Base-by-base conservation (phyloP, 1,284 basidiomycete genomes). In the Boletellus deceptivus region DNA sequence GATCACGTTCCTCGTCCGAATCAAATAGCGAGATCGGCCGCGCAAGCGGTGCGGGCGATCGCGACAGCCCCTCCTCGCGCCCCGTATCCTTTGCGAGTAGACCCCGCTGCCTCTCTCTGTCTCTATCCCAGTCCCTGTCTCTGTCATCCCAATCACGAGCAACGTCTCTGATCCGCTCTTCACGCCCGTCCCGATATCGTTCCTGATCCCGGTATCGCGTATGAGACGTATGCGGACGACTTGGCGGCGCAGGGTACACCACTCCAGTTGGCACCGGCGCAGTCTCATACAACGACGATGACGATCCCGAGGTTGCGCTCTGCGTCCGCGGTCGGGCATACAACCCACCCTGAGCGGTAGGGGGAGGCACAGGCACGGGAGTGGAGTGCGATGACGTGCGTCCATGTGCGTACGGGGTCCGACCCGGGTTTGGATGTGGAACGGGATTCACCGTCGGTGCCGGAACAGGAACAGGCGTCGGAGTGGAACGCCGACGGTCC, bases 11-110 rank as follows among this genome's bases (percentile, higher is more conserved):
- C 10, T 63, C 60, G 27, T 63, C 61, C 8, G 63, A 63, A 50
- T 67, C 63, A 3, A 67, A 69, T 2, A 69, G 56, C n/a, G 65
- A 67, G 7, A 67, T 69, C 4, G 67, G 65, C 13, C 65, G 59
- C 35, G 52, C 50, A 0, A 68, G 56, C 16, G 67, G 49, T 10
- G 67, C 65, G 6, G 68, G 67, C 33, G 68, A 70, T 8, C 38
- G 56, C 18, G 55, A 55, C n/a, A 38, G 39, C 8, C 52, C 57
- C 16, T 55, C 54, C 4, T 55, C 57, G 33, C 44, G 5, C 13
- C 20, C 50, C 3, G 31, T 43, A n/a, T 54, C 48, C 4, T 46
- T n/a, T 6, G 10, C 33, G 2, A 35, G n/a, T 13, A 35, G 34
- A 4, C 34, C n/a, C 47, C 49, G 1, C 45, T 37, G 40, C 13